Evolutionary conservation across 2,329 filamentous ascomycete genomes (phyloP), one percentile per base, ranked within the genome.

Genomic region (Lecanicillium sp.): DNA sequence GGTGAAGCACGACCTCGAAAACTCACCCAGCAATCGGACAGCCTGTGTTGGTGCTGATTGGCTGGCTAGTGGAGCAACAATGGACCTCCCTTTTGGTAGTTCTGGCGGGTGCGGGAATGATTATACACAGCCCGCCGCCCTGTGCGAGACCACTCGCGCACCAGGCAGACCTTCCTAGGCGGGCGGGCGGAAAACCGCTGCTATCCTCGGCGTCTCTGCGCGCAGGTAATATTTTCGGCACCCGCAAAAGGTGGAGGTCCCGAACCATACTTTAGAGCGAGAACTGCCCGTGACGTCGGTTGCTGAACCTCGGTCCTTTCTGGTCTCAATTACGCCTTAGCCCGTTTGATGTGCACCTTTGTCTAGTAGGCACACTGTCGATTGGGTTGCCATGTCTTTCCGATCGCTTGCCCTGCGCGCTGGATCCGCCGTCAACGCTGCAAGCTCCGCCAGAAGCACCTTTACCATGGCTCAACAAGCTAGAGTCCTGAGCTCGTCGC

Each of bases 401-500:
- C 65, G 67, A 59, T 60, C 68, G 42, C 57, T 79, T 48, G 61
- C 64, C 51, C 55, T 62, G 51, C 70, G 75, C 58, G 73, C 73
- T 62, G 70, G 68, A 54, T 59, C 64, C 49, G 68, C 68, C 52
- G 68, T 67, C 48, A 59, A 62, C 51, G 54, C 63, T 57, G 55
- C 64, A 51, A 54, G 60, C 50, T 62, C 55, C 51, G 65, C 60
- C 48, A 57, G 57, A 58, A 58, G 53, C 46, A 59, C 53, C 48
- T 54, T 65, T 55, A 59, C 60, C 45, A 95, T 95, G 86, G 86
- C 87, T 59, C 72, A 94, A 48, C 80, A 79, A 68, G 84, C 84
- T 45, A 90, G 84, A 62, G 71, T 88, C 48, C 64, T 71, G 55
- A 73, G 75, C 58, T 69, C 78, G 48, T 71, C 72, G 37, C 68